Base-by-base conservation (phyloP, 768 basidiomycete species). In the Boletus fagicola region DNA sequence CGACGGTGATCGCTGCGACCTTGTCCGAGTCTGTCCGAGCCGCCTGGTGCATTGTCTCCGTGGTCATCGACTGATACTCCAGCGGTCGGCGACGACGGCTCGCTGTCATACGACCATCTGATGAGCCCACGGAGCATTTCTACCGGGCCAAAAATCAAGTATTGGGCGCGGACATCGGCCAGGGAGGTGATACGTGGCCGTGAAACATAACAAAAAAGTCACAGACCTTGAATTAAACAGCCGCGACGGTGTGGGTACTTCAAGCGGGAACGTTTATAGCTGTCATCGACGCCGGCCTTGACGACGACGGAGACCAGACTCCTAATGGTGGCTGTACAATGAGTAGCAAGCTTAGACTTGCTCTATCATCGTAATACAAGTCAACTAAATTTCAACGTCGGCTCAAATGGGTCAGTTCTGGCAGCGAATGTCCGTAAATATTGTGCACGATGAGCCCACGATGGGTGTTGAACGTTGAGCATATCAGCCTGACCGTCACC, bases 91-190 rank as follows among this genome's bases (percentile, higher is more conserved):
- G 66, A 57, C 31, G 62, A 61, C 8, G 65, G 56, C 53, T 63
- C 68, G 46, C 54, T 63, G 46, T 69, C 71, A 33, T 48, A 60
- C 5, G 65, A 56, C 62, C 63, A 57, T 52, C 62, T 50, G 35
- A 60, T 46, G 35, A 69, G 51, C 49, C 65, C 54, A 36, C 65
- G 69, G 33, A 59, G 47, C 69, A 73, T 71, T 22, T 59, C 42
- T 55, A 38, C 50, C 36, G 40, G 54, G 40, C 51, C 24, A 33
- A n/a, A 28, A 30, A n/a, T 47, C 51, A 42, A 49, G 40, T n/a
- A 6, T 10, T 11, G 26, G 49, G 13, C 13, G 45, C 20, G 36
- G 26, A 42, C 46, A 38, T 38, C 38, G 50, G 24, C 53, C 51
- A 57, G 7, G 31, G 48, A 48, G 51, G 42, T 4, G 43, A 47